phyloP scores from a whole-genome alignment of 768 basidiomycete species.

The Boletus insuetus region DNA sequence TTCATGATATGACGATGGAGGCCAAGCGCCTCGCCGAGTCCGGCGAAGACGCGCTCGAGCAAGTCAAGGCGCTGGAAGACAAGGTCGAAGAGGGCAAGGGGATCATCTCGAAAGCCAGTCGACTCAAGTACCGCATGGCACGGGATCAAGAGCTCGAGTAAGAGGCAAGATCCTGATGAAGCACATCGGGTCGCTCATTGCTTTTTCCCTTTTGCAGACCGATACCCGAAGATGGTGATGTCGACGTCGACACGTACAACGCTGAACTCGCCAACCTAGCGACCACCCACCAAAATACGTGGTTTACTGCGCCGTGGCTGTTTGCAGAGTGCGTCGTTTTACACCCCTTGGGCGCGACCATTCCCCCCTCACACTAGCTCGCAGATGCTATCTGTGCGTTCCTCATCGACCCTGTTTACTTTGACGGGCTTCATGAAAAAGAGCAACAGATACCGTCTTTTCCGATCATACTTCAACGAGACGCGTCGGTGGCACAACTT shows the following conservation, averaged over 20 bases:
- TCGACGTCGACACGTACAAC: constrained; percentile 75
- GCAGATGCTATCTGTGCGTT: constrained; percentile 72
- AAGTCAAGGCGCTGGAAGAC: constrained; percentile 31
- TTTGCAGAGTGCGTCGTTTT: constrained; percentile 74
- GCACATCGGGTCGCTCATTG: neutral
- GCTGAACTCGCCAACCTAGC: constrained; percentile 55
- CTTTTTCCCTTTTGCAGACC: constrained; percentile 38
- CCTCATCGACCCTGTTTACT: neutral
- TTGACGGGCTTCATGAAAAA: neutral
- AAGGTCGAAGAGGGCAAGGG: constrained; percentile 72
- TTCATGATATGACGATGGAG: constrained; percentile 56
- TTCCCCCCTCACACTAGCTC: too few relatives aligned
- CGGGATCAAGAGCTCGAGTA: constrained; percentile 70
- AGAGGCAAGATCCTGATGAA: constrained; percentile 18
- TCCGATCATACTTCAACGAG: constrained; percentile 69
- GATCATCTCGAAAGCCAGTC: constrained; percentile 71
- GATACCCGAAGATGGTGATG: constrained; percentile 74
- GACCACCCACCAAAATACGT: constrained; percentile 54
- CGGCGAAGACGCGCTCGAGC: constrained; percentile 6
- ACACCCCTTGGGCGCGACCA: too few relatives aligned
- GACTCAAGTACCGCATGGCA: constrained; percentile 87
- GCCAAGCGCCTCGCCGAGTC: constrained; percentile 22
- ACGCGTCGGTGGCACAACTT: constrained; percentile 69
- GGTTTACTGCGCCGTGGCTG: constrained; percentile 96
- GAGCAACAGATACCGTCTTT: constrained; percentile 67